phyloP scores from a whole-genome alignment of 352 stramenopile genomes.

The Phytopythium sindhum region DNA sequence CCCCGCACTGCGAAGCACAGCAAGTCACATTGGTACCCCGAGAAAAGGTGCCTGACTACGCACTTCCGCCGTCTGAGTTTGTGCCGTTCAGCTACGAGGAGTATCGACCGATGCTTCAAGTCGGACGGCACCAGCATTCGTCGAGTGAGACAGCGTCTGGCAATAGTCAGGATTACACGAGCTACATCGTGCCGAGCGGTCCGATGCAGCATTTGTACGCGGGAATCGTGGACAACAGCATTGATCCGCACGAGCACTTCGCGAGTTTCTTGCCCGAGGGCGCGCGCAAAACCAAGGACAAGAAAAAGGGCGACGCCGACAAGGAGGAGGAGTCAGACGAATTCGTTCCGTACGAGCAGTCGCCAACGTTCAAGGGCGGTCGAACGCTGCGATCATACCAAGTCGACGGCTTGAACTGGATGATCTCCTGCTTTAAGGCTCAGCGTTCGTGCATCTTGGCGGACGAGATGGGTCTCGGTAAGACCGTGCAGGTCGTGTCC shows the following conservation, averaged over 20 bases:
- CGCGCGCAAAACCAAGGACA: conserved; percentile 15
- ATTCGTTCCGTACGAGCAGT: conserved; percentile 89
- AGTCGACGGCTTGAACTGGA: conserved; percentile 88
- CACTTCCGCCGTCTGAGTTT: conserved; percentile 41
- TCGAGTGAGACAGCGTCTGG: not conserved
- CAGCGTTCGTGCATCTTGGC: conserved; percentile 87
- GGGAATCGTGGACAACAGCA: conserved; percentile 86
- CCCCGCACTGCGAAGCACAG: conserved; percentile 58
- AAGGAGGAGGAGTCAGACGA: conserved; percentile 40
- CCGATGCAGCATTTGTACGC: conserved; percentile 88
- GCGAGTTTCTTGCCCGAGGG: conserved; percentile 73
- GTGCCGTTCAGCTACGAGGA: conserved; percentile 70
- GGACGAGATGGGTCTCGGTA: conserved; percentile 93
- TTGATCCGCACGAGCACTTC: conserved; percentile 88
- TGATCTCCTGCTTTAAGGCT: conserved; percentile 85
- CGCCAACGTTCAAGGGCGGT: conserved; percentile 83
- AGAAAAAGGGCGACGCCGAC: conserved; percentile 17
- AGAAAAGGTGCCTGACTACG: conserved; percentile 40
- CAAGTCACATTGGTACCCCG: conserved; percentile 43
- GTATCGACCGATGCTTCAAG: conserved; percentile 58
- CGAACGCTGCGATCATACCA: conserved; percentile 80
- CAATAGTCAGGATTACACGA: conserved; percentile 25
- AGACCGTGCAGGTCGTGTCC: conserved; percentile 94
- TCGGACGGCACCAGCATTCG: conserved; percentile 27
- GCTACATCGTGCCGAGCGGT: conserved; percentile 72